A percentile compares a stretch with the other conserved stretches of the same genome.
Conservation (phyloP, 192 early-diverging fungal genomes). For the Gryganskiella cystojenkinii region DNA sequence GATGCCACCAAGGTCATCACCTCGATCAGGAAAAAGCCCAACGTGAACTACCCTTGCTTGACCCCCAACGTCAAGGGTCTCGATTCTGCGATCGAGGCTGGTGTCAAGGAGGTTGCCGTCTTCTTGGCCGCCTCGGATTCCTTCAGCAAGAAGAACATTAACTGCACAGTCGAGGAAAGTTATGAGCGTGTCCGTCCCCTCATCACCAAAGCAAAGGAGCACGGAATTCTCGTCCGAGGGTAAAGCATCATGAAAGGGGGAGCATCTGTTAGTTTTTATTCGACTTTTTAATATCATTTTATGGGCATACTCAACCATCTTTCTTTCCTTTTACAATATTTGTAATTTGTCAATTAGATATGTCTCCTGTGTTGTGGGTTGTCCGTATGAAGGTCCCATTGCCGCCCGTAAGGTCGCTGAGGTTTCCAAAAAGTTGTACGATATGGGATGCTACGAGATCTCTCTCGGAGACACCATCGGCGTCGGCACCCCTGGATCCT, state of each 20-base stretch:
- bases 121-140: constrained; percentile 91
- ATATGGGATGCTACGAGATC: constrained; percentile 98
- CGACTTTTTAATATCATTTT: neutral
- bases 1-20: constrained; percentile 83
- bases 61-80: constrained; percentile 90
- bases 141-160: constrained; percentile 93
- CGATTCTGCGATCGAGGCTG: constrained; percentile 80
- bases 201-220: constrained; percentile 66
- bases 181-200: constrained; percentile 78
- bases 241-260: too few species aligned
- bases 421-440: constrained; percentile 77
- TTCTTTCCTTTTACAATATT: neutral
- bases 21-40: constrained; percentile 66
- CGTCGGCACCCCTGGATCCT: constrained; percentile 76
- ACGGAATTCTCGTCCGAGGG: constrained; percentile 79
- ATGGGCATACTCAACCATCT: neutral
- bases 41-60: constrained; percentile 89
- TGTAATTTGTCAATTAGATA: constrained; percentile 65
- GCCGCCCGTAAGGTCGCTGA: constrained; percentile 74
- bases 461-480: constrained; percentile 98
- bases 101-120: constrained; percentile 89
- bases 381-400: constrained; percentile 91
- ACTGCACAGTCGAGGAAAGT: constrained; percentile 89
- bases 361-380: constrained; percentile 91
- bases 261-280: constrained; percentile 12